Base-by-base conservation (phyloP, 2,329 filamentous ascomycete genomes). In the Aulographum hederae region DNA sequence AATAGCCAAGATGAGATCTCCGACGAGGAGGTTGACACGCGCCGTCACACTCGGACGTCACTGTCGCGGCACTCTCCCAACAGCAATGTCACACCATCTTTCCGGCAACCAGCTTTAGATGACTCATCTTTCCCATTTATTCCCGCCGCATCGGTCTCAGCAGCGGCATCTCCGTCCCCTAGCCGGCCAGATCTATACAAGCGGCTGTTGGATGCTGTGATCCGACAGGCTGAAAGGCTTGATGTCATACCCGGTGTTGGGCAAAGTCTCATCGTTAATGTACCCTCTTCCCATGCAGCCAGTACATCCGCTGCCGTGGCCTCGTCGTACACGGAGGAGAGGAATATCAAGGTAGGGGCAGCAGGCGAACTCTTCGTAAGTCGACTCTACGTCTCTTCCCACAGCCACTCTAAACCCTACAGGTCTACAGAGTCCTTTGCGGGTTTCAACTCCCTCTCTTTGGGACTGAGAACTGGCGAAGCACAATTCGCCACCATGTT, bases 381-480 rank as follows among this genome's bases (percentile, higher is more conserved):
- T 34, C 11, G 15, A 8, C 8, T 17, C 15, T 25, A 25, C 8
- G 21, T 8, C n/a, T n/a, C 8, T 25, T n/a, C 21, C 8, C 21
- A 25, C 8, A 8, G 8, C 21, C 21, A 8, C 11, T 20, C 26
- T 27, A 26, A 26, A 8, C 8, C 8, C 18, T 8, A 6, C 6
- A 63, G 59, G 55, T 59, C 1, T 61, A 58, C 34, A 53, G 62
- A 32, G 33, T 57, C 1, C 45, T 65, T 3, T 44, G 40, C 5
- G 34, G 38, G 3, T 34, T 57, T 17, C 19, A 41, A 11, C 39
- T 57, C 5, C 45, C 51, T 2, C 40, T 36, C 1, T 67, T 65
- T 29, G 38, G 33, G 2, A 33, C 38, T 2, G 35, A 41, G 1
- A 64, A 65, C 21, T 68, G 65, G 64, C 44, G 50, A 34, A 67